Percentiles rank a stretch among this genome's conserved stretches.
Evolutionary conservation across 306 rosid genomes (phyloP).

Genomic region (Lathyrus tuberosus): DNA sequence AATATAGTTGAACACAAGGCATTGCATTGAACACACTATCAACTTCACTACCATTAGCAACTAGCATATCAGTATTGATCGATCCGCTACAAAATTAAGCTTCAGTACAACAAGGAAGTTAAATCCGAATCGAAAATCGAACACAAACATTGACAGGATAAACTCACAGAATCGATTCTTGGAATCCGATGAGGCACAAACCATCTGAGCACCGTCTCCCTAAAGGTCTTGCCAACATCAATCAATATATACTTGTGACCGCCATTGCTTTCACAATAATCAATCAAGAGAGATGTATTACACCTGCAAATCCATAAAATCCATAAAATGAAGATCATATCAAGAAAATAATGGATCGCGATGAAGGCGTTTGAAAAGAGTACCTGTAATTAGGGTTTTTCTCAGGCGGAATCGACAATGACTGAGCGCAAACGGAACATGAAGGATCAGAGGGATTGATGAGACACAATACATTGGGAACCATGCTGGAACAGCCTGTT

Average conservation of each 20-base stretch:
- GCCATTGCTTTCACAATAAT: conserved; percentile 62
- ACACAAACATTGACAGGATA: not conserved
- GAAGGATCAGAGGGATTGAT: conserved; percentile 85
- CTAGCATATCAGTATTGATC: no score
- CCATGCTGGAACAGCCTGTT: conserved; percentile 89
- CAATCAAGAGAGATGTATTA: conserved; percentile 88
- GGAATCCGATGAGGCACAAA: conserved; percentile 81
- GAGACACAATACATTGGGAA: conserved; percentile 77
- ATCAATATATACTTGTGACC: conserved; percentile 68
- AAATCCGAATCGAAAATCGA: not conserved
- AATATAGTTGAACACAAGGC: no score
- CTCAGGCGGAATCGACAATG: conserved; percentile 66
- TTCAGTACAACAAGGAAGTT: conserved; percentile 10
- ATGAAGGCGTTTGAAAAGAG: not conserved
- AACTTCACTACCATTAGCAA: no score
- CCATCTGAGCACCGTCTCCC: conserved; percentile 96
- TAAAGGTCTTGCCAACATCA: conserved; percentile 92
- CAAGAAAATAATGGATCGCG: not conserved
- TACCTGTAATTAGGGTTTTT: conserved; percentile 90
- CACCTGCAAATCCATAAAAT: conserved; percentile 61
- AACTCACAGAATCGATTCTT: conserved; percentile 86
- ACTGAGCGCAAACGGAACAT: conserved; percentile 73
- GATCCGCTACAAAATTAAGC: not conserved
- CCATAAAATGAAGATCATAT: conserved; percentile 8
- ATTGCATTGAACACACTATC: no score